These are phyloP conservation scores for Colletotrichum agaves DNA, from an alignment of 2,329 filamentous ascomycete species.

Conservation along the genomic window DNA sequence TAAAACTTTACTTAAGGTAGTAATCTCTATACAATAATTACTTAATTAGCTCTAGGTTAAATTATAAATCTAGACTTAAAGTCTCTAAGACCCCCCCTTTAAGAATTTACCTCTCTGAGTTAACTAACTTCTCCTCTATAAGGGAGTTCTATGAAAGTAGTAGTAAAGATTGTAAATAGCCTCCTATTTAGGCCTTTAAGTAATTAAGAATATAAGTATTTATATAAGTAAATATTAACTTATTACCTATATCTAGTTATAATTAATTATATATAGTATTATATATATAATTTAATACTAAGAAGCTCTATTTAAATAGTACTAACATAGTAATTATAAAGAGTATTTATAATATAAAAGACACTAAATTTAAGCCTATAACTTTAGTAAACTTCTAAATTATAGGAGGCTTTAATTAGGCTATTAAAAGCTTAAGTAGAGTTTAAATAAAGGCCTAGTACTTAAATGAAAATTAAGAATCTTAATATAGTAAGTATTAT, in stretches of 20 bases:
- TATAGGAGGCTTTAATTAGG: neutral
- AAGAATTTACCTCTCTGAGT: too few species aligned
- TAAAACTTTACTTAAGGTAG: too few species aligned
- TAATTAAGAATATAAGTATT: neutral
- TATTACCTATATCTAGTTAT: neutral
- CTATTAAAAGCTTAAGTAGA: neutral
- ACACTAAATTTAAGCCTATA: neutral
- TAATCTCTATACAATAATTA: too few species aligned
- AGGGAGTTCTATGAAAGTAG: neutral
- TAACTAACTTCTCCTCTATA: neutral
- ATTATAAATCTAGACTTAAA: too few species aligned
- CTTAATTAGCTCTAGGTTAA: too few species aligned
- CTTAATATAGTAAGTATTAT: neutral
- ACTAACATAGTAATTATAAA: neutral
- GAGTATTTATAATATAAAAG: neutral
- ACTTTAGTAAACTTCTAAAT: neutral
- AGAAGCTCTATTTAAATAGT: neutral
- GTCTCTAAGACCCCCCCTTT: too few species aligned
- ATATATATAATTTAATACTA: neutral
- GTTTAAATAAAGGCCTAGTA: too few species aligned
- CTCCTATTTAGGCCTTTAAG: neutral
- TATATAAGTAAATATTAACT: neutral
- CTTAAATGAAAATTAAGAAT: too few species aligned
- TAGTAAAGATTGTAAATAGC: neutral
- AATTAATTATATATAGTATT: neutral